Evolutionary conservation across 768 basidiomycete genomes (phyloP), one percentile per base, ranked within the genome.

Genomic region (Astraeus odoratus): DNA sequence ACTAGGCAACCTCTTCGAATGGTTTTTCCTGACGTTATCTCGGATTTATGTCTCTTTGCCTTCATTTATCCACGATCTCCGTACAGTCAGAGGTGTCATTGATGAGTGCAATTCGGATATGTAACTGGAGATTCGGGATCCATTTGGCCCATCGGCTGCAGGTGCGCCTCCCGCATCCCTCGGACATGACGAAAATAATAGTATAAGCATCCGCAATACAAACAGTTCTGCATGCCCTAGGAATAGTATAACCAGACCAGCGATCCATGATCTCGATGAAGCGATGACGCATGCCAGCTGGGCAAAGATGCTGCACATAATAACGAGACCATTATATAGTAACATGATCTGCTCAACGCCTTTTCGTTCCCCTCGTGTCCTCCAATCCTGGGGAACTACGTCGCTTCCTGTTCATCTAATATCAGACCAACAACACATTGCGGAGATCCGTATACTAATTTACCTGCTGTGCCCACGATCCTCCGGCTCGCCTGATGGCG

Each of bases 331-430:
- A 57, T 60, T 60, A 65, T 55, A 58, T 52, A 56, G 51, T 49
- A 47, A 49, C 48, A 55, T 12, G n/a, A 19, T 27, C 60, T 52
- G 63, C 48, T 78, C 70, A 84, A 53, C 83, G 80, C 52, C 84
- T 75, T 68, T 86, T 86, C 43, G 80, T 78, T 49, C 80, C 74
- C 48, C 85, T 74, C 29, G 69, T 59, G 39, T 86, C 85, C 37
- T 86, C 85, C 57, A 81, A 53, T 6, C 77, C 70, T n/a, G 84
- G 83, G 5, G 85, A 86, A 49, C 75, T 80, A 52, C 85, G 70
- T 50, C 85, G 78, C 68, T 87, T 87, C 59, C 85, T 87, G 50
- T 34, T 50, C 40, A 18, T 50, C 19, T 43, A 4, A 41, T 39
- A 38, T 35, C 43, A 31, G 38, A 46, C 25, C 18, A 37, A 29